Evolutionary conservation across 345 rosid species (phyloP).

Genomic region (Brassica incana): DNA sequence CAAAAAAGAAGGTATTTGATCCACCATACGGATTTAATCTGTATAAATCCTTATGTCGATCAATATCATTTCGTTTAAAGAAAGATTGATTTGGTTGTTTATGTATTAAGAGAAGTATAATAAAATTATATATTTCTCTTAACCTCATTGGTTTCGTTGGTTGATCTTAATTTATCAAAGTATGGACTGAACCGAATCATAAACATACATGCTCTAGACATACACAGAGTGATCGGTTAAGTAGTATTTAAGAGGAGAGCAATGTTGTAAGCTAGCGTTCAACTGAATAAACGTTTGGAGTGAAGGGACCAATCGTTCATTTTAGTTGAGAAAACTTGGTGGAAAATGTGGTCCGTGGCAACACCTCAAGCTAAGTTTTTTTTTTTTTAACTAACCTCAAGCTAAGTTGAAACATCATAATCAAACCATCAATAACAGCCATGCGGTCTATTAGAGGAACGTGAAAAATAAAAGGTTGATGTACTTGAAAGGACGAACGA

Average conservation of each 20-base stretch:
- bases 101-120: slow-evolving; percentile 21
- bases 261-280: background rate
- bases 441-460: background rate
- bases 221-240: background rate
- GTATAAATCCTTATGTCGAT: slow-evolving; percentile 24
- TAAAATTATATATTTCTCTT: slow-evolving; percentile 30
- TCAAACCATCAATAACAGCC: background rate
- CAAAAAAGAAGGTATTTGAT: slow-evolving; percentile 14
- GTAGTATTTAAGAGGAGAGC: background rate
- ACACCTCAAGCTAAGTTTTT: background rate
- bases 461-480: background rate
- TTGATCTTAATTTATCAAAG: background rate
- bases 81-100: slow-evolving; percentile 18
- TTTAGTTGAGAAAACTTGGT: background rate
- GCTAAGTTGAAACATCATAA: background rate
- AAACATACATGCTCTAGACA: background rate
- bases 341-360: background rate
- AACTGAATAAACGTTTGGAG: background rate
- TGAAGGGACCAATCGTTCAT: background rate
- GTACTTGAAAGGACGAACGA: slow-evolving; percentile 28
- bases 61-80: slow-evolving; percentile 21
- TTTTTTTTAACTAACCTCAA: too few species aligned
- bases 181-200: background rate
- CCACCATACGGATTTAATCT: slow-evolving; percentile 15
- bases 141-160: background rate